phyloP scores from a whole-genome alignment of 176 grass and related monocot genomes.

The Themeda triandra region DNA sequence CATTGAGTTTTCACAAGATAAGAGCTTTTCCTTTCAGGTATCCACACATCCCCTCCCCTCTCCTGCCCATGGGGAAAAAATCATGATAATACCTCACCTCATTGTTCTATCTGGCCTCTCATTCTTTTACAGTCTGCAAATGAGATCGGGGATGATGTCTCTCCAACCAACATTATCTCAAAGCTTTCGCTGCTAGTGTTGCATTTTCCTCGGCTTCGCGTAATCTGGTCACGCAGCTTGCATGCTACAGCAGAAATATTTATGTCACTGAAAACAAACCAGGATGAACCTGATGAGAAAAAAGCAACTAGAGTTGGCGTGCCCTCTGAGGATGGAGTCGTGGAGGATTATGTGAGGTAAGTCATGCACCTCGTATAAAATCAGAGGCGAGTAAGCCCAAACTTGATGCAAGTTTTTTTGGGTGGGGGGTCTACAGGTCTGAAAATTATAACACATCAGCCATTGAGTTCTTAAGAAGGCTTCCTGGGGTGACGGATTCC shows the following conservation, averaged over 20 bases:
- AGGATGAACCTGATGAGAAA: slow-evolving; percentile 95
- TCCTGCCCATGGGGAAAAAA: neutral
- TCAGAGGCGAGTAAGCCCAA: neutral
- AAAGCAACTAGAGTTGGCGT: slow-evolving; percentile 87
- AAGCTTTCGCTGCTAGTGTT: slow-evolving; percentile 81
- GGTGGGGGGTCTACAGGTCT: slow-evolving; percentile 47
- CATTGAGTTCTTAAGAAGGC: slow-evolving; percentile 88
- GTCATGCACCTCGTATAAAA: neutral
- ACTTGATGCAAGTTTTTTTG: neutral
- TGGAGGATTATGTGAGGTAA: slow-evolving; percentile 88
- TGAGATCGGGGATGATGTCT: slow-evolving; percentile 92
- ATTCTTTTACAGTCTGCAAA: slow-evolving; percentile 63
- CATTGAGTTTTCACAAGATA: slow-evolving; percentile 95
- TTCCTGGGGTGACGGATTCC: slow-evolving; percentile 86
- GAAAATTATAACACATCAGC: slow-evolving; percentile 96
- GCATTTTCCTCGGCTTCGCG: slow-evolving; percentile 88
- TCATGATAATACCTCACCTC: neutral
- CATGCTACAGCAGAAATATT: slow-evolving; percentile 91
- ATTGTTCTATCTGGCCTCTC: slow-evolving; percentile 27
- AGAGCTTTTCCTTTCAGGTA: slow-evolving; percentile 99
- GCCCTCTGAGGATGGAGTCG: slow-evolving; percentile 76
- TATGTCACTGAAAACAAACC: slow-evolving; percentile 83
- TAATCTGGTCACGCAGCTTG: slow-evolving; percentile 92
- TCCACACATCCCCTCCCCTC: neutral
- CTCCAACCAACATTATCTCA: slow-evolving; percentile 80